Percentiles rank a stretch among this genome's conserved stretches.
Evolutionary conservation across 345 rosid species (phyloP).

Genomic region (Noccaea caerulescens): DNA sequence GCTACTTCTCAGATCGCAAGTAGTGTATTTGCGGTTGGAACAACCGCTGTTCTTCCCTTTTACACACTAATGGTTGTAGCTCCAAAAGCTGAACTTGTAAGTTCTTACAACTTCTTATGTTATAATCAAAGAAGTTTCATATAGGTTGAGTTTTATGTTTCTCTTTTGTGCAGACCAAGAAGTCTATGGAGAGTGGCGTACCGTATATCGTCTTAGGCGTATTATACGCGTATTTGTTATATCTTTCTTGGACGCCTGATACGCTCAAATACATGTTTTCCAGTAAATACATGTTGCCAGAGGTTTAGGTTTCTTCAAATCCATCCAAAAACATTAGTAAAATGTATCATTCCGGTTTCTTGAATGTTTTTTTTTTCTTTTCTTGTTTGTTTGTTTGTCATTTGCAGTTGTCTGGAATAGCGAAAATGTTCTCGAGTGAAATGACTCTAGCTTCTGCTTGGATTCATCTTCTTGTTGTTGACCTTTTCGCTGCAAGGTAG

Average conservation of each 20-base stretch:
- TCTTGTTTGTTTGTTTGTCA: background rate
- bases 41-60: slow-evolving; percentile 85
- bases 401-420: slow-evolving; percentile 73
- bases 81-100: slow-evolving; percentile 80
- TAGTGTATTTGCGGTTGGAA: slow-evolving; percentile 71
- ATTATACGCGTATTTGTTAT: slow-evolving; percentile 70
- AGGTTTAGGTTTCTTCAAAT: slow-evolving; percentile 46
- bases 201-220: slow-evolving; percentile 73
- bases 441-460: slow-evolving; percentile 92
- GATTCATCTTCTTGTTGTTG: slow-evolving; percentile 86
- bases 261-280: slow-evolving; percentile 71
- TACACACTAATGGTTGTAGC: slow-evolving; percentile 92
- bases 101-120: slow-evolving; percentile 11
- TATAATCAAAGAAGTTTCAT: background rate
- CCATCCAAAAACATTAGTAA: background rate
- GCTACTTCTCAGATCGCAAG: slow-evolving; percentile 71
- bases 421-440: slow-evolving; percentile 86
- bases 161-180: slow-evolving; percentile 66
- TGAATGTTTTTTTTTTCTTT: background rate
- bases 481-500: slow-evolving; percentile 95
- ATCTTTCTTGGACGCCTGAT: slow-evolving; percentile 88
- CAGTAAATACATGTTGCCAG: slow-evolving; percentile 78
- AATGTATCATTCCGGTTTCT: background rate
- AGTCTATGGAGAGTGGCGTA: slow-evolving; percentile 68
- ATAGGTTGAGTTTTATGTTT: background rate